These are phyloP conservation scores for Talaromyces stipitatus DNA, from an alignment of 495 filamentous ascomycete species.

Conservation along the genomic window DNA sequence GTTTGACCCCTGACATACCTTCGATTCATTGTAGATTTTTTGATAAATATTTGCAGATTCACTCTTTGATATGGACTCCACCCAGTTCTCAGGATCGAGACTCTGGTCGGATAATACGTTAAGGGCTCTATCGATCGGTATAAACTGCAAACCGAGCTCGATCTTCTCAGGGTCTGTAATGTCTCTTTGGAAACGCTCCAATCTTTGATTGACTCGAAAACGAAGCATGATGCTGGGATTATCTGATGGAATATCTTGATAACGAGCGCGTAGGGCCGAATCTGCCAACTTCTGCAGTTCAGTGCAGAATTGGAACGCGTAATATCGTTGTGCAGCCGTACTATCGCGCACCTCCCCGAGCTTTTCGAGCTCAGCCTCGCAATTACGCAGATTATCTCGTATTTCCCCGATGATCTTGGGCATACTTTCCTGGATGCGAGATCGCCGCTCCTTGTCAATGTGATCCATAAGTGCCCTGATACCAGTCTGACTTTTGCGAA, in stretches of 20 bases:
- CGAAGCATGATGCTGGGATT: neutral
- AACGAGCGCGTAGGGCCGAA: neutral
- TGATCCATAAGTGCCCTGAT: conserved; percentile 2
- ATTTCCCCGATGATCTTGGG: neutral
- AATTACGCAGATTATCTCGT: neutral
- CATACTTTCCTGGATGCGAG: neutral
- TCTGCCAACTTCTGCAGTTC: neutral
- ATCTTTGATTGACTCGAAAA: neutral
- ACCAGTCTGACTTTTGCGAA: conserved; percentile 1
- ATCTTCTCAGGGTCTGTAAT: neutral
- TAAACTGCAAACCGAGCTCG: neutral
- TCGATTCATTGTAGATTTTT: neutral
- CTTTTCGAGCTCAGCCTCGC: neutral
- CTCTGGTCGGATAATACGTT: neutral
- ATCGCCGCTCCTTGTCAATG: conserved; percentile 1
- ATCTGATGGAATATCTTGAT: neutral
- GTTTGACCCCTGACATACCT: neutral
- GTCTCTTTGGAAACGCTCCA: neutral
- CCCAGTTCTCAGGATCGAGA: neutral
- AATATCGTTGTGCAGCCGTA: neutral
- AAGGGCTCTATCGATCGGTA: neutral
- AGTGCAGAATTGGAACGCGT: neutral
- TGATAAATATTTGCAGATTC: neutral
- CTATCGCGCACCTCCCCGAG: neutral
- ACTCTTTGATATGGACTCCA: neutral